Conservation (phyloP, 1,139 yeast genomes). For the Saccharomyces hybrid region DNA sequence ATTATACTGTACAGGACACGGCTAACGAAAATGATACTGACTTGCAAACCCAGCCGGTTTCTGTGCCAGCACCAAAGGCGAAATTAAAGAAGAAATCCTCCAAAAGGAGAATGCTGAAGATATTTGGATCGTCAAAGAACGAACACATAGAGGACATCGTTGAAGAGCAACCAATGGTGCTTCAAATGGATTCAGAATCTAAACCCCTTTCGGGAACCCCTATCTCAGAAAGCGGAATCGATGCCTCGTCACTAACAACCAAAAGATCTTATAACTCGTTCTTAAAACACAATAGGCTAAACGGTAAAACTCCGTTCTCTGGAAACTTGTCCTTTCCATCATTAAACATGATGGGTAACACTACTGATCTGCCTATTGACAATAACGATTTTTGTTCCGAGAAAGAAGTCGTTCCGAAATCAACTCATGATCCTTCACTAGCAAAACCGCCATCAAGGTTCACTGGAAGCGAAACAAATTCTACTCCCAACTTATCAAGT, state of each 20-base stretch:
- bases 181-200: slow-evolving; percentile 1
- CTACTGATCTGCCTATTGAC: background rate
- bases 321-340: background rate
- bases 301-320: slow-evolving; percentile 2
- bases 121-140: slow-evolving; percentile 22
- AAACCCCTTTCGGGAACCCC: slow-evolving; percentile 3
- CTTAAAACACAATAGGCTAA: slow-evolving; percentile 15
- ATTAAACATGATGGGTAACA: background rate
- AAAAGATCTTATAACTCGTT: slow-evolving; percentile 25
- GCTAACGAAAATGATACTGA: slow-evolving; percentile 8
- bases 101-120: slow-evolving; percentile 28
- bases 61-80: slow-evolving; percentile 5
- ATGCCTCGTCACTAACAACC: slow-evolving; percentile 1
- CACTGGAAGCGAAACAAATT: background rate
- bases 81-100: slow-evolving; percentile 21
- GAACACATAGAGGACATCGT: slow-evolving; percentile 5
- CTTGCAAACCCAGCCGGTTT: background rate
- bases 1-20: slow-evolving; percentile 29
- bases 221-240: slow-evolving; percentile 1
- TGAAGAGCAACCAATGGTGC: background rate
- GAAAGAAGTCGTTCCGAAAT: slow-evolving; percentile 22
- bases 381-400: background rate
- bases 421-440: slow-evolving; percentile 15
- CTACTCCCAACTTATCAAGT: background rate
- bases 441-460: slow-evolving; percentile 10